Conservation (phyloP, 2,329 filamentous ascomycete species). For the Stagonosporopsis chrysanthemi region DNA sequence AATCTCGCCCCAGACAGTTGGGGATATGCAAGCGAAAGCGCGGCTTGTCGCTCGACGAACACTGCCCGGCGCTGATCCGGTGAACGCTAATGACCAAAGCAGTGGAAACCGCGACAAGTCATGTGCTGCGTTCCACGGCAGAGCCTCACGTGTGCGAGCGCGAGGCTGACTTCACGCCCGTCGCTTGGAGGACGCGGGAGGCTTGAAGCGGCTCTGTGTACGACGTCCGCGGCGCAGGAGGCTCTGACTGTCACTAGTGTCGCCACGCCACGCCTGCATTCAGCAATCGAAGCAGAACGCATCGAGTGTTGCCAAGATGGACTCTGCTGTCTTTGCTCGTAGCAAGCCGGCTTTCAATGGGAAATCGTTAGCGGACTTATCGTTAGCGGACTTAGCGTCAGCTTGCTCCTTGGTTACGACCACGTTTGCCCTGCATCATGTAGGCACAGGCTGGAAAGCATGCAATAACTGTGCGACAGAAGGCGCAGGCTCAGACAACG, state of each 20-base stretch:
- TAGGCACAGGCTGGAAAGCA: background rate
- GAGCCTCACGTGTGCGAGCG: constrained; percentile 14
- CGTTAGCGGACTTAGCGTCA: background rate
- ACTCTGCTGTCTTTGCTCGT: background rate
- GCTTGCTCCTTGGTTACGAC: background rate
- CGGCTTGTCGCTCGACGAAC: constrained; percentile 10
- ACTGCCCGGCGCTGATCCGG: constrained; percentile 12
- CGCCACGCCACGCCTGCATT: background rate
- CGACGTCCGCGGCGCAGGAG: background rate
- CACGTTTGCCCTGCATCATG: background rate
- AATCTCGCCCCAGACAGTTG: constrained; percentile 3
- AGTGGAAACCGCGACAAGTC: constrained; percentile 1
- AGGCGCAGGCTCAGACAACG: background rate
- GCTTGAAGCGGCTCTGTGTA: background rate
- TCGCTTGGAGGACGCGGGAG: background rate
- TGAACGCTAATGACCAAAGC: constrained; percentile 9
- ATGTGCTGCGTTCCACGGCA: constrained; percentile 8
- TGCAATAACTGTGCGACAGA: background rate
- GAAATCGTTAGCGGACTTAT: too few relatives aligned
- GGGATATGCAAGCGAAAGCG: constrained; percentile 10
- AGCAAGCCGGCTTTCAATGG: background rate
- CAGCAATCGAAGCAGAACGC: background rate
- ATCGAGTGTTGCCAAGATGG: background rate
- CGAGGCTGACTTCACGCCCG: constrained; percentile 20
- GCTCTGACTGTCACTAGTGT: background rate